Base-by-base conservation (phyloP, 2,329 filamentous ascomycete species). In the Cladosporium sp. region DNA sequence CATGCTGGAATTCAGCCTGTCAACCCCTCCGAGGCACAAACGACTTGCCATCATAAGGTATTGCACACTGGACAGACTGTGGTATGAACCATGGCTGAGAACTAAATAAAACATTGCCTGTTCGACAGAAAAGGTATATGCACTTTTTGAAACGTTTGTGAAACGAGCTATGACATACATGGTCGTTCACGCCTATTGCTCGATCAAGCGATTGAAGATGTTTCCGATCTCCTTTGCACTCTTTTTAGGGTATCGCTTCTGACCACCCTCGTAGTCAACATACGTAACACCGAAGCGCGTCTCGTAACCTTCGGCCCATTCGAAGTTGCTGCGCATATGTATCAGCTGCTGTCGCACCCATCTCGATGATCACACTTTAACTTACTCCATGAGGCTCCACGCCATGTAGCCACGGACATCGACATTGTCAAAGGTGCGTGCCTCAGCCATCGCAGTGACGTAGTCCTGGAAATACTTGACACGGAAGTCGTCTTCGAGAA, bases 281-380 rank as follows among this genome's bases (percentile, higher is more conserved):
- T 82, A 94, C 6, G 87, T 90, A 59, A 92, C 89, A 25, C 90
- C 90, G 68, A 95, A 95, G 40, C 90, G 83, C 43, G 90, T 94
- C 76, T 90, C 87, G 70, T 93, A 96, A 11, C 90, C 90, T 28
- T 95, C 90, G n/a, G 90, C 89, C 89, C 89, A 93, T 75, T 93
- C 90, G 68, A 93, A 93, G 78, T 93, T 93, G 75, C 81, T 84
- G 67, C 58, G 67, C 22, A 49, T 19, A 28, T n/a, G 22, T n/a
- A 22, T 51, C 45, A 55, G 47, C 49, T 12, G 34, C 9, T 36
- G 47, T 50, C 17, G 30, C 47, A 37, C 17, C 30, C 4, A 6
- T 37, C 14, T 2, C 3, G 19, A 8, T n/a, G 17, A 37, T 19
- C 6, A 22, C 39, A 43, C 36, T 8, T 28, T 1, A 60, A 80